Percentiles rank a stretch among this genome's conserved stretches.
These are phyloP conservation scores for Magnolia sinica DNA, from an alignment of 164 flowering plant genomes.

Conservation along the genomic window DNA sequence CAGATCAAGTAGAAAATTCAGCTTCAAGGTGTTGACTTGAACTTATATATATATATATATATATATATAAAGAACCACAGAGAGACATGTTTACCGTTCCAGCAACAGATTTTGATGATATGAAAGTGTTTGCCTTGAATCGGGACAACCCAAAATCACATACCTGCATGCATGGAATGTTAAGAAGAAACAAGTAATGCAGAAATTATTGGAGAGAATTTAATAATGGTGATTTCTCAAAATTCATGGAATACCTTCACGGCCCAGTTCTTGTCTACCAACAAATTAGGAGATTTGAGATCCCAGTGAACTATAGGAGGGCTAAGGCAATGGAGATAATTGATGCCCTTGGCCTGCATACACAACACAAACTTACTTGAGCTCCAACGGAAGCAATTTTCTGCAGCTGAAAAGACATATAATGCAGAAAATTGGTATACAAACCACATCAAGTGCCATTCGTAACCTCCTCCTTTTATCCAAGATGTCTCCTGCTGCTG, in stretches of 20 bases:
- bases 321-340: slow-evolving; percentile 78
- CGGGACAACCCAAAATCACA: slow-evolving; percentile 98
- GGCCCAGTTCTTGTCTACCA: slow-evolving; percentile 96
- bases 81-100: slow-evolving; percentile 70
- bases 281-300: slow-evolving; percentile 87
- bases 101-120: slow-evolving; percentile 94
- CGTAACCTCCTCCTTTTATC: slow-evolving; percentile 82
- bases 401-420: neutral
- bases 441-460: slow-evolving; percentile 95
- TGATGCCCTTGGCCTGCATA: slow-evolving; percentile 88
- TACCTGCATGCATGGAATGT: slow-evolving; percentile 43
- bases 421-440: slow-evolving; percentile 20
- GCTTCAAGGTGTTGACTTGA: too few relatives aligned
- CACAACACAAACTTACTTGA: neutral
- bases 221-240: neutral
- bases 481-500: slow-evolving; percentile 66
- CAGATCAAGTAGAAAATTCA: too few relatives aligned
- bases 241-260: slow-evolving; percentile 56
- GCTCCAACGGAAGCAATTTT: neutral
- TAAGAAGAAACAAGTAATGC: neutral
- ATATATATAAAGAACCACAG: too few relatives aligned
- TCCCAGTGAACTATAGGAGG: slow-evolving; percentile 98
- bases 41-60: too few relatives aligned
- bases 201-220: neutral
- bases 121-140: slow-evolving; percentile 86